phyloP scores from a whole-genome alignment of 352 stramenopile genomes.

The Aphanomyces stellatus region DNA sequence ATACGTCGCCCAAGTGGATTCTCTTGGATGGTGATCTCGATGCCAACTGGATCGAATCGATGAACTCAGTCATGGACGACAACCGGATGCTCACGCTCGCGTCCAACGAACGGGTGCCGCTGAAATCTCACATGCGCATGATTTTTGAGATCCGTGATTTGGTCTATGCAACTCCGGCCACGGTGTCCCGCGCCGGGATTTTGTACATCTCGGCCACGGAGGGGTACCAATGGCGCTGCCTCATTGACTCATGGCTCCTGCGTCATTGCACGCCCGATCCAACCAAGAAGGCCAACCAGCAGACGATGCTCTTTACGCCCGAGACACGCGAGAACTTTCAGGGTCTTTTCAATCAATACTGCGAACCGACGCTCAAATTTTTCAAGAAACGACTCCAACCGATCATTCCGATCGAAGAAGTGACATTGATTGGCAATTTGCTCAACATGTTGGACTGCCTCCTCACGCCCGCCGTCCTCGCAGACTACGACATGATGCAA shows the following conservation, averaged over 20 bases:
- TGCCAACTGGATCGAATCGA: conserved; percentile 97
- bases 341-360: conserved; percentile 88
- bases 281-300: conserved; percentile 47
- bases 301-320: conserved; percentile 65
- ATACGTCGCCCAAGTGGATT: conserved; percentile 95
- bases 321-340: conserved; percentile 76
- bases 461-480: conserved; percentile 69
- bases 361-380: conserved; percentile 87
- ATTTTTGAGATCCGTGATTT: conserved; percentile 97
- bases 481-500: conserved; percentile 73
- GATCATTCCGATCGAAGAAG: conserved; percentile 91
- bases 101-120: conserved; percentile 94
- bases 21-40: conserved; percentile 95
- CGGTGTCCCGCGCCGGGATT: conserved; percentile 92
- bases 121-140: conserved; percentile 95
- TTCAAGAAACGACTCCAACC: conserved; percentile 90
- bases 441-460: conserved; percentile 93
- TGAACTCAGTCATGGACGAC: conserved; percentile 97
- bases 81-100: conserved; percentile 95
- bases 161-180: conserved; percentile 92
- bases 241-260: conserved; percentile 92
- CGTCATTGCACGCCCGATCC: conserved; percentile 48
- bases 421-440: conserved; percentile 88
- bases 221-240: conserved; percentile 91
- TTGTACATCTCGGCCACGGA: conserved; percentile 94